These are phyloP conservation scores for Penicillium waksmanii DNA, from an alignment of 495 filamentous ascomycete species.

Conservation along the genomic window DNA sequence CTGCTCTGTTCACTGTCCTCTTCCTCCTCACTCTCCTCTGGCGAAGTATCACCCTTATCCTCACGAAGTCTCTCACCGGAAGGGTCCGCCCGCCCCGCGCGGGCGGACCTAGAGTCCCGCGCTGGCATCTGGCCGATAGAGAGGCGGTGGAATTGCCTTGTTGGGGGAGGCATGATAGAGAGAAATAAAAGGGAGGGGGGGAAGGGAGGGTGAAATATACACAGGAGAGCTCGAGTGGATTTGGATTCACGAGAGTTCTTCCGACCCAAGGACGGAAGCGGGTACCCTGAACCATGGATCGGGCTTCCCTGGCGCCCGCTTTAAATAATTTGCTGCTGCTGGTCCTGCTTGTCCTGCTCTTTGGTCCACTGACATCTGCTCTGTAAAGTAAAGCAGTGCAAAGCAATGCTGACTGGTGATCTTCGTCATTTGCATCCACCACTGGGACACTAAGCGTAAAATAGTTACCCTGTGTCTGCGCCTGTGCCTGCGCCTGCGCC, in stretches of 20 bases:
- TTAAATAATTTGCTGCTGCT: slow-evolving; percentile 30
- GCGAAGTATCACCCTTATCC: slow-evolving; percentile 15
- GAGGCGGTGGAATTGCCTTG: slow-evolving; percentile 43
- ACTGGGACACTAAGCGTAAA: too few relatives aligned
- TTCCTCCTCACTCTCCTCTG: slow-evolving; percentile 22
- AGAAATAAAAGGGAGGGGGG: slow-evolving; percentile 4
- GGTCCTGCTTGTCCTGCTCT: background rate
- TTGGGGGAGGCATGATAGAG: slow-evolving; percentile 43
- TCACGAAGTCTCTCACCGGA: slow-evolving; percentile 22
- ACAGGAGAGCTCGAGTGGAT: background rate
- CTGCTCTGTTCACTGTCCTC: slow-evolving; percentile 19
- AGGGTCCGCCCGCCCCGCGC: slow-evolving; percentile 22
- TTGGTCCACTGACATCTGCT: background rate
- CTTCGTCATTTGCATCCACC: too few relatives aligned
- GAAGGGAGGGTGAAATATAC: slow-evolving; percentile 1
- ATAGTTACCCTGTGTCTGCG: too few relatives aligned
- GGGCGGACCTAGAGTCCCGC: slow-evolving; percentile 28
- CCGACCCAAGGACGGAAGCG: slow-evolving; percentile 47
- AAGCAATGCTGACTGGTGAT: too few relatives aligned
- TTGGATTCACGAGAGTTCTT: slow-evolving; percentile 36
- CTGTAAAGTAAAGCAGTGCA: background rate
- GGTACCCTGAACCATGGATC: slow-evolving; percentile 42
- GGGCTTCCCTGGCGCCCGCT: slow-evolving; percentile 29
- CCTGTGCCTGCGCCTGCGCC: background rate
- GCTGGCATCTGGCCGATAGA: slow-evolving; percentile 43